These are phyloP conservation scores for Pseudopyrenochaeta lycopersici DNA, from an alignment of 2,329 filamentous ascomycete species.

Conservation along the genomic window DNA sequence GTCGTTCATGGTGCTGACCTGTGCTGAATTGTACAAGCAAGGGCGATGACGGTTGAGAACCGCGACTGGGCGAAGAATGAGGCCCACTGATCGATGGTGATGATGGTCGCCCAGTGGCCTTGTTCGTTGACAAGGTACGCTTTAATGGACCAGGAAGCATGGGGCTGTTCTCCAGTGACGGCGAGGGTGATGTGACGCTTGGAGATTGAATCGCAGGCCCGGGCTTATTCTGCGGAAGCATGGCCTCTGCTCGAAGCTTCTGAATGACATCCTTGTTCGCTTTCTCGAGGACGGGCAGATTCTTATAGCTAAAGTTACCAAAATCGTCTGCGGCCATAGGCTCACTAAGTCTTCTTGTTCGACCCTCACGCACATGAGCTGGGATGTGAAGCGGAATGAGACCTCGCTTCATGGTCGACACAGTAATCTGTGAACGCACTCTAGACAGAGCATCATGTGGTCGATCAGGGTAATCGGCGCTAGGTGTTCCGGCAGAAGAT, in stretches of 20 bases:
- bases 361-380: conserved; percentile 90
- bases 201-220: conserved; percentile 53
- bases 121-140: conserved; percentile 83
- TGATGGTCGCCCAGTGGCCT: conserved; percentile 74
- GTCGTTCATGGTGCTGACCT: conserved; percentile 79
- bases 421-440: conserved; percentile 83
- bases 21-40: conserved; percentile 97
- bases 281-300: conserved; percentile 93
- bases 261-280: conserved; percentile 99
- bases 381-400: conserved; percentile 97
- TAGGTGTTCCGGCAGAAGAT: conserved; percentile 73
- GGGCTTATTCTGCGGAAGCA: conserved; percentile 71
- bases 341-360: conserved; percentile 88
- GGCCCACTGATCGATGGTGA: conserved; percentile 86
- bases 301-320: conserved; percentile 96
- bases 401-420: conserved; percentile 83
- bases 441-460: conserved; percentile 94
- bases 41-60: conserved; percentile 85
- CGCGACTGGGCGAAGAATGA: conserved; percentile 86
- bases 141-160: conserved; percentile 81
- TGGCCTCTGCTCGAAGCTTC: conserved; percentile 89
- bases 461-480: conserved; percentile 82
- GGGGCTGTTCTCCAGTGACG: conserved; percentile 85
- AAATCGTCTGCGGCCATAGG: conserved; percentile 91
- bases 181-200: conserved; percentile 61